These are phyloP conservation scores for Sarocladium oryzae DNA, from an alignment of 2,329 filamentous ascomycete species.

Conservation along the genomic window DNA sequence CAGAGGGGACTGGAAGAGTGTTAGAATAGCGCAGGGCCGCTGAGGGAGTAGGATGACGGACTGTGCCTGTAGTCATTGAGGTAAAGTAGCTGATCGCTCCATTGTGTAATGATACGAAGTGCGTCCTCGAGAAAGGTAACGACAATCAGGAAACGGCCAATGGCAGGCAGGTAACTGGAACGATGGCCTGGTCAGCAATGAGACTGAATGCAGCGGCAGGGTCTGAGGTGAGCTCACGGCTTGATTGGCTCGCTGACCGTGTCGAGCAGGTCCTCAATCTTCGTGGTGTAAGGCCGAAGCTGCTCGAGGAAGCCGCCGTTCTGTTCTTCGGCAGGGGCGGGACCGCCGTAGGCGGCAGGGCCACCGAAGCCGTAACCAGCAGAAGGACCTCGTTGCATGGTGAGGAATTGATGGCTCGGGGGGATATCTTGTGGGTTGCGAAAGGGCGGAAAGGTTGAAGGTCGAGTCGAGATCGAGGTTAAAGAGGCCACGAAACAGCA, in stretches of 20 bases:
- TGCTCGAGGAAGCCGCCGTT: conserved; percentile 62
- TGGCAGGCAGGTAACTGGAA: conserved; percentile 79
- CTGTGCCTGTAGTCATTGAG: conserved; percentile 88
- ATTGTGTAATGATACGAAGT: conserved; percentile 93
- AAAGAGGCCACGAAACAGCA: conserved; percentile 8
- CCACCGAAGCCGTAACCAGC: conserved; percentile 73
- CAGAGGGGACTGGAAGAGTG: conserved; percentile 63
- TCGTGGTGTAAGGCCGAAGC: conserved; percentile 92
- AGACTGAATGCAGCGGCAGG: neutral
- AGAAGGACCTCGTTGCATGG: conserved; percentile 55
- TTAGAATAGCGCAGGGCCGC: conserved; percentile 14
- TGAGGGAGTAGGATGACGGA: conserved; percentile 44
- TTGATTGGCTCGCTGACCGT: conserved; percentile 84
- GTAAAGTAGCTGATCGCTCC: conserved; percentile 89
- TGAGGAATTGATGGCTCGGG: conserved; percentile 14
- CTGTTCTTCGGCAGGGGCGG: conserved; percentile 53
- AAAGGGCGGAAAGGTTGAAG: neutral
- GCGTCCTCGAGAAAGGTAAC: conserved; percentile 98
- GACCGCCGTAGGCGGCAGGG: conserved; percentile 56
- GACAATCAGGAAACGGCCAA: conserved; percentile 95
- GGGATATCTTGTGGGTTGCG: neutral
- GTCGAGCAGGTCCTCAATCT: conserved; percentile 93
- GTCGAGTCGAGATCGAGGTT: neutral
- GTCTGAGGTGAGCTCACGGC: conserved; percentile 53
- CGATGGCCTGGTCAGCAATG: neutral